Conservation (phyloP, 2,329 filamentous ascomycete species). For the Endocalyx cinctus region DNA sequence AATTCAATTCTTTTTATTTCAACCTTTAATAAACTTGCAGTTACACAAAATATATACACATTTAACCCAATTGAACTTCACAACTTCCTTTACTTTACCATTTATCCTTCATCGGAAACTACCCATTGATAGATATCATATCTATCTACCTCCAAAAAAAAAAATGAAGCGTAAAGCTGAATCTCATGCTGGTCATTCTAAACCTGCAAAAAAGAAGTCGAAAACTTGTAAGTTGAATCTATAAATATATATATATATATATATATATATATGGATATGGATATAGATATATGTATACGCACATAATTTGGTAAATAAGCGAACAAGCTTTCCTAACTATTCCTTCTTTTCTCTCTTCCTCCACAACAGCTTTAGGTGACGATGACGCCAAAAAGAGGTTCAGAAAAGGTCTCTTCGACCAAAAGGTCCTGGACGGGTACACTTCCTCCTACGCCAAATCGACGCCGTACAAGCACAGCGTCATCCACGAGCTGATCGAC, state of each 20-base stretch:
- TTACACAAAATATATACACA: too few relatives aligned
- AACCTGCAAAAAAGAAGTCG: constrained; percentile 48
- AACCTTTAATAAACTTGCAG: too few relatives aligned
- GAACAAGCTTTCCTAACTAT: neutral
- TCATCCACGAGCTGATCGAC: constrained; percentile 78
- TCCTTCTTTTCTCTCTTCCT: neutral
- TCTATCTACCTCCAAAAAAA: too few relatives aligned
- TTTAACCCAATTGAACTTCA: too few relatives aligned
- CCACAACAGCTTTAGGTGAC: constrained; percentile 38
- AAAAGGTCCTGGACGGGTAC: constrained; percentile 53
- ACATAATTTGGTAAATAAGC: too few relatives aligned
- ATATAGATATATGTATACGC: too few relatives aligned
- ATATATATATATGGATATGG: too few relatives aligned
- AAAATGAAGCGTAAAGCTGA: constrained; percentile 60
- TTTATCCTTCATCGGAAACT: too few relatives aligned
- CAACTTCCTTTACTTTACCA: too few relatives aligned
- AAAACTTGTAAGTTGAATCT: constrained; percentile 32
- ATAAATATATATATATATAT: neutral
- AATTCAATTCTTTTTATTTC: too few relatives aligned
- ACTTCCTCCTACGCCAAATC: constrained; percentile 59
- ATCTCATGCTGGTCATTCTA: constrained; percentile 36
- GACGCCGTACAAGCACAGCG: constrained; percentile 81
- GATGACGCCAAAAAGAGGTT: constrained; percentile 56
- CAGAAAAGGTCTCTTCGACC: constrained; percentile 61
- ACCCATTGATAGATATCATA: too few relatives aligned